Evolutionary conservation across 345 rosid species (phyloP).

Genomic region (Syzygium aqueum): DNA sequence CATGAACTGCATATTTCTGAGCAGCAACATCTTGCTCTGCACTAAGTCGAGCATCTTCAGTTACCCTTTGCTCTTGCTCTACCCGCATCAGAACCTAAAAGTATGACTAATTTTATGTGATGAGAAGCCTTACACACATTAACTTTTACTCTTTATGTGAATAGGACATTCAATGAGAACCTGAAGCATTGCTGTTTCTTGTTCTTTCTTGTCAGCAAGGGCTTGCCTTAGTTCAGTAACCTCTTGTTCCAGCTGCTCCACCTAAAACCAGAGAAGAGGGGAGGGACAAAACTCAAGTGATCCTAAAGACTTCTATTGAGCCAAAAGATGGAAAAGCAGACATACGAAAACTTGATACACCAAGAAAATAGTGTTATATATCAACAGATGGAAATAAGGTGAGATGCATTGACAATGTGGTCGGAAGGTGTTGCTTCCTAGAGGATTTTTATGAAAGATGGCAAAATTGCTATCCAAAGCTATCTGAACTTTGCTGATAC

Average conservation of each 20-base stretch:
- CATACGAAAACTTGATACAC: not conserved
- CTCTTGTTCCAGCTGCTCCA: slow-evolving; percentile 73
- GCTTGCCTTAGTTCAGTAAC: slow-evolving; percentile 39
- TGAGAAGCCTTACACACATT: not conserved
- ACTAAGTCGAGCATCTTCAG: slow-evolving; percentile 77
- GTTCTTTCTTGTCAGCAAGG: slow-evolving; percentile 77
- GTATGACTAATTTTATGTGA: not conserved
- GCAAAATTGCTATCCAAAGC: not conserved
- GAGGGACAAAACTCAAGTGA: not conserved
- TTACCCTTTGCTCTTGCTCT: slow-evolving; percentile 79
- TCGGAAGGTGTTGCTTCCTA: not conserved
- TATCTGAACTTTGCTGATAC: not conserved
- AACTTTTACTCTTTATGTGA: not conserved
- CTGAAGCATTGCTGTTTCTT: slow-evolving; percentile 84
- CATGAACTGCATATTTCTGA: slow-evolving; percentile 46
- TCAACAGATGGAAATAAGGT: not conserved
- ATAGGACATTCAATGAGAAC: slow-evolving; percentile 15
- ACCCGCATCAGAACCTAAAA: slow-evolving; percentile 72
- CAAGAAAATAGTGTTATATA: not conserved
- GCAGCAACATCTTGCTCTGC: slow-evolving; percentile 81
- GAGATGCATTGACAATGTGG: not conserved
- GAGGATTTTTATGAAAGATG: not conserved
- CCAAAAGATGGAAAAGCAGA: not conserved
- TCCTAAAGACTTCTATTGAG: not conserved
- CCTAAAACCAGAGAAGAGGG: slow-evolving; percentile 20